Percentiles rank a stretch among this genome's conserved stretches.
phyloP scores from a whole-genome alignment of 1,139 yeast genomes.

The Protomyces arabidopsidicola region DNA sequence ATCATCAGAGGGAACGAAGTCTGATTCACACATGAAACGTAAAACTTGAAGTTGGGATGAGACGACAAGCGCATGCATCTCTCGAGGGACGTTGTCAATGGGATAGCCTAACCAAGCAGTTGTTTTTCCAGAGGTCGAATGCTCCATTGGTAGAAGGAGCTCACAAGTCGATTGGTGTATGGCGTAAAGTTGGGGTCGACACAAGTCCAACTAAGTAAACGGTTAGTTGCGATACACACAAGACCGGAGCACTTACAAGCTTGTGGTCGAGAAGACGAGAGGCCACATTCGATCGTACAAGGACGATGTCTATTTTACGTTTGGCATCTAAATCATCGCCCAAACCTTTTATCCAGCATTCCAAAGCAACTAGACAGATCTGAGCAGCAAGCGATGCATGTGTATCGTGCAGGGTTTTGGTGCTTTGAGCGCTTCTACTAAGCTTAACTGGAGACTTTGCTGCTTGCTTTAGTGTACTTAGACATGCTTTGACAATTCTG shows the following conservation, averaged over 20 bases:
- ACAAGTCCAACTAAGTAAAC: too few species aligned
- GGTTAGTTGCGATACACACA: too few species aligned
- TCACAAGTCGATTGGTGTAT: too few species aligned
- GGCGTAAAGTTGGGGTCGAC: too few species aligned
- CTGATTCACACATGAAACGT: neutral
- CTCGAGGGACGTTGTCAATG: neutral
- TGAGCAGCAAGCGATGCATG: neutral
- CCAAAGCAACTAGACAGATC: neutral
- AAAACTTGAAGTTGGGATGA: neutral
- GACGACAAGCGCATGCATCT: neutral
- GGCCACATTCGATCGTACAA: constrained; percentile 5
- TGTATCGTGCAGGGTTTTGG: neutral
- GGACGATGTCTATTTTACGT: constrained; percentile 3
- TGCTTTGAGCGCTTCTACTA: neutral
- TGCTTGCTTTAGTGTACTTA: neutral
- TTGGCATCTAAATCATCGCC: neutral
- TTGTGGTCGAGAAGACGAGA: constrained; percentile 11
- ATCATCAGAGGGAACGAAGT: neutral
- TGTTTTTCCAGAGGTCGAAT: neutral
- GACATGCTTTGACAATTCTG: constrained; percentile 6
- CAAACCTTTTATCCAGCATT: neutral
- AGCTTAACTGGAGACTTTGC: neutral
- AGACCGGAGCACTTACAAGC: neutral
- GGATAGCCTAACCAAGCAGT: neutral
- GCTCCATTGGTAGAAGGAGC: neutral